Conservation (phyloP, 2,329 filamentous ascomycete species). For the Cercospora canescens region DNA sequence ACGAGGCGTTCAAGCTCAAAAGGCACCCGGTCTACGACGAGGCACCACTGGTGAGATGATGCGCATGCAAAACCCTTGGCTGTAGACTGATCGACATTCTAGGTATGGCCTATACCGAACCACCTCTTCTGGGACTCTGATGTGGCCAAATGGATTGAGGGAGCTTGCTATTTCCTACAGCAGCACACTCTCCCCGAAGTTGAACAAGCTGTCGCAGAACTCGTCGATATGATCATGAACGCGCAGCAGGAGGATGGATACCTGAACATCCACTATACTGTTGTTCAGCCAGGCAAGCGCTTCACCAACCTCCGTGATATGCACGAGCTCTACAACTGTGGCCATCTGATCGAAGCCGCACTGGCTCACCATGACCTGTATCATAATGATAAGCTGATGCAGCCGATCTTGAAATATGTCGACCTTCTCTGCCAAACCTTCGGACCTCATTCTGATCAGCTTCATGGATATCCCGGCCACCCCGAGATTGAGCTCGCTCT, state of each 20-base stretch:
- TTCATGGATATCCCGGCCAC: slow-evolving; percentile 62
- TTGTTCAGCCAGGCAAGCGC: slow-evolving; percentile 56
- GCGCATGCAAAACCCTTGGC: not conserved
- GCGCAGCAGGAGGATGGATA: slow-evolving; percentile 64
- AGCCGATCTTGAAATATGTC: slow-evolving; percentile 57
- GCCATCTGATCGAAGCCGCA: slow-evolving; percentile 63
- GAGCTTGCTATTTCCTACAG: slow-evolving; percentile 58
- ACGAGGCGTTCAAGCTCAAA: slow-evolving; percentile 57
- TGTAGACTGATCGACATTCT: not conserved
- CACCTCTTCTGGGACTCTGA: slow-evolving; percentile 62
- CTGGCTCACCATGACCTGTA: slow-evolving; percentile 58
- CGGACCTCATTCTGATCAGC: slow-evolving; percentile 51
- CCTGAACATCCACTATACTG: slow-evolving; percentile 63
- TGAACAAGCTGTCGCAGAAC: slow-evolving; percentile 53
- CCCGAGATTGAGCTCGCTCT: slow-evolving; percentile 56
- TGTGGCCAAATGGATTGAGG: slow-evolving; percentile 64
- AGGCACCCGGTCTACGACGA: slow-evolving; percentile 59
- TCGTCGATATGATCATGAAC: slow-evolving; percentile 58
- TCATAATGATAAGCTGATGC: slow-evolving; percentile 53
- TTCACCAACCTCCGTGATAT: slow-evolving; percentile 62
- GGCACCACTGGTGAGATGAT: slow-evolving; percentile 37
- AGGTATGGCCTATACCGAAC: slow-evolving; percentile 56
- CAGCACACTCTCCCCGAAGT: slow-evolving; percentile 48
- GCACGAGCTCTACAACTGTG: slow-evolving; percentile 64
- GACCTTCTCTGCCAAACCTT: slow-evolving; percentile 54